Evolutionary conservation across 495 filamentous ascomycete species (phyloP), one percentile per base, ranked within the genome.

Genomic region (Paragyromitra xinjiangensis): DNA sequence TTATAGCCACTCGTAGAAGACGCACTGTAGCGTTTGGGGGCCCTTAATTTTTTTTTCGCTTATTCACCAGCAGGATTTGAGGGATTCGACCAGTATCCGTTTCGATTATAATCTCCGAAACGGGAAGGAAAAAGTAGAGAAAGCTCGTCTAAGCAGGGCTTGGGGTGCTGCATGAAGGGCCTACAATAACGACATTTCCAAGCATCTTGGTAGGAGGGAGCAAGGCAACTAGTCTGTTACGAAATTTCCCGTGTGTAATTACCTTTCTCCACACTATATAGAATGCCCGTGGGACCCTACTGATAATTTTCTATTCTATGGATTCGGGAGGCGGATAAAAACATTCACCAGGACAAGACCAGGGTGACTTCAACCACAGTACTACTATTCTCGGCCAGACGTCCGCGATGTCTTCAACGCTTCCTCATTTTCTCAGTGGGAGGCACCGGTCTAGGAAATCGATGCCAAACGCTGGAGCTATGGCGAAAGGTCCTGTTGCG

Each of bases 91-190:
- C 22, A 26, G 48, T n/a, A 12, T 48, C 67, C 40, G 40, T 42
- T 71, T 79, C 67, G 77, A 79, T 66, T 79, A 79, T 61, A 71
- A 73, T 79, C 51, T 78, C 77, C 77, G 16, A 62, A 79, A 79
- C 37, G 51, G 77, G 75, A 72, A 48, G 61, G 45, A 42, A 72
- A 79, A 22, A 44, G 37, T 67, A 73, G 72, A 67, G 66, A 72
- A 70, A 48, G 42, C 53, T 45, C 62, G 50, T 72, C 40, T 75
- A 55, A 62, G 40, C 44, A 12, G 24, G 24, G 42, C 50, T 56
- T 26, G 59, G 63, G 42, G 34, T 29, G 56, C 66, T 75, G 67
- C 29, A 37, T 19, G 58, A 51, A 50, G n/a, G 8, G 24, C 29
- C 37, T 40, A 45, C n/a, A 58, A 72, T 55, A 71, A 50, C 37